Evolutionary conservation across 2,329 filamentous ascomycete species (phyloP).

Genomic region (Colletotrichum gloeosporioides): DNA sequence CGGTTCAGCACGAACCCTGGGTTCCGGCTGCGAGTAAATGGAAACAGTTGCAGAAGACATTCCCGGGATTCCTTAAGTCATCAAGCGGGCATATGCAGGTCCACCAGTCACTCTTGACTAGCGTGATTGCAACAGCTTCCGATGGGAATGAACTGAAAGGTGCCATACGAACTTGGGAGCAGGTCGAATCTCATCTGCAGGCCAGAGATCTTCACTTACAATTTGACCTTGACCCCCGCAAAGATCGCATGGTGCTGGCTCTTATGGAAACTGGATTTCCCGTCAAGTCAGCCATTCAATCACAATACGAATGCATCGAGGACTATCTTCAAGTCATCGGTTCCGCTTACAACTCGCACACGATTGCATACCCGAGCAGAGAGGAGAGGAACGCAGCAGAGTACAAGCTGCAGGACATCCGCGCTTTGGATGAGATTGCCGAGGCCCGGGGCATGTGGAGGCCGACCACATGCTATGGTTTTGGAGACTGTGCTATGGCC

Average conservation of each 20-base stretch:
- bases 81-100: not conserved
- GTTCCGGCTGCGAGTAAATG: not conserved
- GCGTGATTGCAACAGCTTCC: not conserved
- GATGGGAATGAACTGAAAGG: not conserved
- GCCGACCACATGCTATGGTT: not conserved
- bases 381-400: not conserved
- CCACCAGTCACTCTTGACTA: not conserved
- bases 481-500: not conserved
- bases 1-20: not conserved
- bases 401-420: not conserved
- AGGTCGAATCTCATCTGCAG: not conserved
- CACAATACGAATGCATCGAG: not conserved
- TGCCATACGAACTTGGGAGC: not conserved
- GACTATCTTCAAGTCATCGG: not conserved
- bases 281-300: not conserved
- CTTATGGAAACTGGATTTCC: not conserved
- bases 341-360: not conserved
- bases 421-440: not conserved
- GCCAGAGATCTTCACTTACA: not conserved
- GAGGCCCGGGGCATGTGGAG: not conserved
- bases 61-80: not conserved
- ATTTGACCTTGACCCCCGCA: not conserved
- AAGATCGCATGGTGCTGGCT: not conserved
- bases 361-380: not conserved
- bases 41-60: not conserved